A percentile compares a stretch with the other conserved stretches of the same genome.
These are phyloP conservation scores for Aspergillus persii DNA, from an alignment of 2,329 filamentous ascomycete genomes.

Conservation along the genomic window DNA sequence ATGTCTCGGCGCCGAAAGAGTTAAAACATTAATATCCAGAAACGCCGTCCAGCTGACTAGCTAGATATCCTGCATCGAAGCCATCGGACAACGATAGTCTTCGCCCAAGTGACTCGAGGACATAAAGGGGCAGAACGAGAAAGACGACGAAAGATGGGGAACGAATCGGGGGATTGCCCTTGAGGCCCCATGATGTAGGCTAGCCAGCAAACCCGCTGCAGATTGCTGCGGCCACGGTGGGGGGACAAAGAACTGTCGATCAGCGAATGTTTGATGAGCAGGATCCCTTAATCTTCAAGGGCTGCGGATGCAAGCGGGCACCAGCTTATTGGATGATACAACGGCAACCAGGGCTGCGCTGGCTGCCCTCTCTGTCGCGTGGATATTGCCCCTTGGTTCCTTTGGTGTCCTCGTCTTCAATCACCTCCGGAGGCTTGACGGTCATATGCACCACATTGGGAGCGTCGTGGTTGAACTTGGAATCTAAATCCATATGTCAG, in stretches of 20 bases:
- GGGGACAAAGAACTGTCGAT: background rate
- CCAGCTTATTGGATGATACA: constrained; percentile 58
- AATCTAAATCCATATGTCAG: constrained; percentile 57
- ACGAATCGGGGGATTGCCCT: background rate
- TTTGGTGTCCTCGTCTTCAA: constrained; percentile 77
- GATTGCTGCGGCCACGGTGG: background rate
- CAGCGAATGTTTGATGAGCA: background rate
- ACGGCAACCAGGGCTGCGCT: constrained; percentile 60
- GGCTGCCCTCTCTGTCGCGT: constrained; percentile 54
- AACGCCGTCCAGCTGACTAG: constrained; percentile 15
- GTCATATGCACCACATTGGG: constrained; percentile 95
- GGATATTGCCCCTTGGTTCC: constrained; percentile 55
- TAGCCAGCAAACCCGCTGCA: background rate
- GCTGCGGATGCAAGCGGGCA: background rate
- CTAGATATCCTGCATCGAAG: constrained; percentile 11
- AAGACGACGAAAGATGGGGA: background rate
- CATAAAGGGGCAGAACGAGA: background rate
- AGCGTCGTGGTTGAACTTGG: constrained; percentile 69
- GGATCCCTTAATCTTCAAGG: background rate
- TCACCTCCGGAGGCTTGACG: constrained; percentile 76
- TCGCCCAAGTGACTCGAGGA: background rate
- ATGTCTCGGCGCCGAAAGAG: constrained; percentile 3
- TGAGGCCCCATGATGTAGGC: background rate
- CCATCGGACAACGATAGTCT: background rate
- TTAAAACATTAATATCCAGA: constrained; percentile 4